These are phyloP conservation scores for Capronia epimyces DNA, from an alignment of 2,329 filamentous ascomycete species.

Conservation along the genomic window DNA sequence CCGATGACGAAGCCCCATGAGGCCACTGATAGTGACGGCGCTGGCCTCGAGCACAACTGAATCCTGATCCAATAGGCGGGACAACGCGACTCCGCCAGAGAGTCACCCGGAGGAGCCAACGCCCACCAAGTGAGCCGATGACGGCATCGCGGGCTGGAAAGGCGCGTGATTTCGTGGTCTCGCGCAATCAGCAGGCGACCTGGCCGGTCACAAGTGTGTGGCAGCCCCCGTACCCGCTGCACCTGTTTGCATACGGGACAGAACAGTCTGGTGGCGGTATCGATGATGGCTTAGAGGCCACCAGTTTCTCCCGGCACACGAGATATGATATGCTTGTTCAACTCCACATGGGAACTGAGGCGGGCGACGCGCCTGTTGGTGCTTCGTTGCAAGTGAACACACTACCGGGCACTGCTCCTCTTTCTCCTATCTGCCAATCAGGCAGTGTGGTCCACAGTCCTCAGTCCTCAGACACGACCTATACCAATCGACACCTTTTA, in stretches of 20 bases:
- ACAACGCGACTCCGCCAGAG: neutral
- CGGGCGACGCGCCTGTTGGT: neutral
- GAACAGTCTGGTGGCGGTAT: neutral
- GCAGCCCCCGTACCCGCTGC: constrained; percentile 5
- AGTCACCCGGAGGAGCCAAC: neutral
- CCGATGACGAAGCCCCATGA: constrained; percentile 1
- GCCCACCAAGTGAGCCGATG: constrained; percentile 2
- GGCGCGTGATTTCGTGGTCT: constrained; percentile 8
- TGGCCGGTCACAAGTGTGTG: neutral
- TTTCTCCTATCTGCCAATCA: neutral
- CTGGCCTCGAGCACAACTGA: neutral
- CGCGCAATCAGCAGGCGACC: constrained; percentile 9
- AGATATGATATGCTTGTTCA: too few species aligned
- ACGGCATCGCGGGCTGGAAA: constrained; percentile 3
- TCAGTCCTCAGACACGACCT: neutral
- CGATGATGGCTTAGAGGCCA: neutral
- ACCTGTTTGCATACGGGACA: constrained; percentile 10
- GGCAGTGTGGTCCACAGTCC: too few species aligned
- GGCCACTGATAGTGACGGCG: neutral
- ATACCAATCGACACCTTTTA: neutral
- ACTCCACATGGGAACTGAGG: neutral
- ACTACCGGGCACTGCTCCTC: too few species aligned
- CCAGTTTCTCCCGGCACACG: neutral
- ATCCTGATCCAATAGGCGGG: neutral
- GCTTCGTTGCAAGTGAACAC: neutral